Percentiles rank a stretch among this genome's conserved stretches.
These are phyloP conservation scores for Chaetomium strumarium DNA, from an alignment of 2,329 filamentous ascomycete species.

Conservation along the genomic window DNA sequence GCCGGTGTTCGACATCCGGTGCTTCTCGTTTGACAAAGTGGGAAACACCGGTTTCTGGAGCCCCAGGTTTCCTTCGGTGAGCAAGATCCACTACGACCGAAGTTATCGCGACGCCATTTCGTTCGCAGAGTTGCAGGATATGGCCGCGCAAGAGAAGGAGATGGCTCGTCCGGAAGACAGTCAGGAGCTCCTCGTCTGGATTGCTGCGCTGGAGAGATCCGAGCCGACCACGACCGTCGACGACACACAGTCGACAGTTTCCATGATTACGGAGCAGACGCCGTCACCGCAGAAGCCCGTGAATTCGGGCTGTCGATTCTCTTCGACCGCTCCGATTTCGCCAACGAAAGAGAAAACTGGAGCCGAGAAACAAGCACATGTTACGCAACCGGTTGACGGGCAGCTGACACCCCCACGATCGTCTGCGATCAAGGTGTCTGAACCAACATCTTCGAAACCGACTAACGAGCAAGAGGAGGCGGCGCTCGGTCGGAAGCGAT, in stretches of 20 bases:
- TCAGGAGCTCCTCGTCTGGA: conserved; percentile 57
- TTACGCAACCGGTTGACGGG: neutral
- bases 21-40: conserved; percentile 71
- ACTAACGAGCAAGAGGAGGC: neutral
- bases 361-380: neutral
- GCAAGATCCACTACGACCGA: conserved; percentile 73
- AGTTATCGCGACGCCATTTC: conserved; percentile 62
- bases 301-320: neutral
- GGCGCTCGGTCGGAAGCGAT: conserved; percentile 1
- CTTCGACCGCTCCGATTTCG: neutral
- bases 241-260: conserved; percentile 41
- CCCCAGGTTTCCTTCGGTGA: conserved; percentile 68
- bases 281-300: conserved; percentile 16
- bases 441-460: neutral
- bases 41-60: conserved; percentile 65
- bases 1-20: conserved; percentile 72
- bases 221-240: conserved; percentile 42
- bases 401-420: conserved; percentile 3
- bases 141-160: conserved; percentile 54
- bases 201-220: conserved; percentile 51
- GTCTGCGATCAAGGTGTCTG: neutral
- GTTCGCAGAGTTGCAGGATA: conserved; percentile 62
- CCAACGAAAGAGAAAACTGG: neutral
- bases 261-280: conserved; percentile 19
- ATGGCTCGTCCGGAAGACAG: conserved; percentile 47